Conservation (phyloP, 2,329 filamentous ascomycete genomes). For the Cercospora sp. region DNA sequence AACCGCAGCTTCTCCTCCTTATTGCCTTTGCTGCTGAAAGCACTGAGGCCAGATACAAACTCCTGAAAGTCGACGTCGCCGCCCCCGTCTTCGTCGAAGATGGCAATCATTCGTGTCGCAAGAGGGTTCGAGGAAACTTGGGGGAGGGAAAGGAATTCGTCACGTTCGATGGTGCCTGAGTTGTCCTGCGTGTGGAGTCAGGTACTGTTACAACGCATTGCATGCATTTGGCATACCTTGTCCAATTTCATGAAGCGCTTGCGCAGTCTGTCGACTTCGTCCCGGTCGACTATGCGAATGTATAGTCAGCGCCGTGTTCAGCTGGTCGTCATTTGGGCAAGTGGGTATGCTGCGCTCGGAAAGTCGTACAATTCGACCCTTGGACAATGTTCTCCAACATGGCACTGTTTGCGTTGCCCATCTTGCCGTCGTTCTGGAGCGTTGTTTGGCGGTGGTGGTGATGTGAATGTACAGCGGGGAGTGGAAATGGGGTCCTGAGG, state of each 20-base stretch:
- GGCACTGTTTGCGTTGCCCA: slow-evolving; percentile 59
- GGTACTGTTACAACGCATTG: not conserved
- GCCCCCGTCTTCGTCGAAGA: slow-evolving; percentile 97
- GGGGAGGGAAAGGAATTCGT: slow-evolving; percentile 94
- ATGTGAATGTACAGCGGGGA: not conserved
- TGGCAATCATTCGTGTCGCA: slow-evolving; percentile 97
- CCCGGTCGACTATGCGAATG: slow-evolving; percentile 73
- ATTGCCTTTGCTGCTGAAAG: slow-evolving; percentile 96
- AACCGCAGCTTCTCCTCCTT: slow-evolving; percentile 98
- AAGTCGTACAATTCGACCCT: slow-evolving; percentile 82
- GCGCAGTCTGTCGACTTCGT: slow-evolving; percentile 91
- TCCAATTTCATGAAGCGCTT: slow-evolving; percentile 99
- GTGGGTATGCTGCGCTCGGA: not conserved
- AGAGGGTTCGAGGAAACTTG: slow-evolving; percentile 98
- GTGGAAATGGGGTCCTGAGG: slow-evolving; percentile 5
- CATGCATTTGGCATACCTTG: slow-evolving; percentile 63
- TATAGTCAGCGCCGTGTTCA: slow-evolving; percentile 20
- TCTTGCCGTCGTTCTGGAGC: slow-evolving; percentile 35
- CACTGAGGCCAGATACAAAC: slow-evolving; percentile 91
- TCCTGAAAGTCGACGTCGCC: slow-evolving; percentile 98
- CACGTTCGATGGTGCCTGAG: slow-evolving; percentile 96
- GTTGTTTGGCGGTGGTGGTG: not conserved
- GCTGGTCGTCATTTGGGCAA: not conserved
- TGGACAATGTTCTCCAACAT: slow-evolving; percentile 96
- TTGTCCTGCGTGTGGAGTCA: slow-evolving; percentile 67